These are phyloP conservation scores for Cordyceps cicadae DNA, from an alignment of 2,329 filamentous ascomycete genomes.

Conservation along the genomic window DNA sequence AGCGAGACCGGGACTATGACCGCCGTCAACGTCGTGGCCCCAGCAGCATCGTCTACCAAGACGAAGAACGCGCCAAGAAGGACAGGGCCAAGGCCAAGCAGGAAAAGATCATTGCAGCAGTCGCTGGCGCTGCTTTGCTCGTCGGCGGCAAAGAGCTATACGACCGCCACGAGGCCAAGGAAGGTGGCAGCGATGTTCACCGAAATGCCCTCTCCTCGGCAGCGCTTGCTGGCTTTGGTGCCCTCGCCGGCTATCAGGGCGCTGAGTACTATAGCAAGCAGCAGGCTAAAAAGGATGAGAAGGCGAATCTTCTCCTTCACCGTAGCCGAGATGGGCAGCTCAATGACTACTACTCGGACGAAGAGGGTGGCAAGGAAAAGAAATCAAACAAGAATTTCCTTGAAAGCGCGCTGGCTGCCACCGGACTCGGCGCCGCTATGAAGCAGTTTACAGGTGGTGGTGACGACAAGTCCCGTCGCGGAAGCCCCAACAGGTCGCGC, in stretches of 20 bases:
- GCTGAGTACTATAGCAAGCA: slow-evolving; percentile 56
- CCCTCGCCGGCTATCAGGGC: slow-evolving; percentile 55
- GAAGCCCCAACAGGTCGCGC: slow-evolving; percentile 37
- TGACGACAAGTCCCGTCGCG: slow-evolving; percentile 38
- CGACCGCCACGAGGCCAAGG: slow-evolving; percentile 51
- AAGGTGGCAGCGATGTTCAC: slow-evolving; percentile 41
- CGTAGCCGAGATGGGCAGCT: slow-evolving; percentile 45
- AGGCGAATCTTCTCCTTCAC: slow-evolving; percentile 45
- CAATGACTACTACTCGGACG: slow-evolving; percentile 48
- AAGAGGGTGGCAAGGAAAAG: slow-evolving; percentile 47
- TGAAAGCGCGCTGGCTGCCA: slow-evolving; percentile 53
- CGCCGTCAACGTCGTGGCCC: slow-evolving; percentile 39
- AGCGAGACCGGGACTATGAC: slow-evolving; percentile 27
- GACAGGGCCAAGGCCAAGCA: slow-evolving; percentile 47
- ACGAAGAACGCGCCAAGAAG: slow-evolving; percentile 47
- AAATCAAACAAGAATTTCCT: slow-evolving; percentile 57
- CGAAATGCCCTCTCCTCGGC: slow-evolving; percentile 53
- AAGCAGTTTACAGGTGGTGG: slow-evolving; percentile 47
- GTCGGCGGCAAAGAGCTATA: slow-evolving; percentile 59
- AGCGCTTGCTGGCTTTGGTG: slow-evolving; percentile 55
- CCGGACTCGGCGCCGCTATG: slow-evolving; percentile 52
- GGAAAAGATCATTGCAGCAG: slow-evolving; percentile 58
- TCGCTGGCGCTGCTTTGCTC: slow-evolving; percentile 55
- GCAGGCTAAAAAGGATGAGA: slow-evolving; percentile 47
- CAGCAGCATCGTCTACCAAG: slow-evolving; percentile 45